A percentile compares a stretch with the other conserved stretches of the same genome.
Evolutionary conservation across 345 rosid species (phyloP).

Genomic region (Dovyalis caffra): DNA sequence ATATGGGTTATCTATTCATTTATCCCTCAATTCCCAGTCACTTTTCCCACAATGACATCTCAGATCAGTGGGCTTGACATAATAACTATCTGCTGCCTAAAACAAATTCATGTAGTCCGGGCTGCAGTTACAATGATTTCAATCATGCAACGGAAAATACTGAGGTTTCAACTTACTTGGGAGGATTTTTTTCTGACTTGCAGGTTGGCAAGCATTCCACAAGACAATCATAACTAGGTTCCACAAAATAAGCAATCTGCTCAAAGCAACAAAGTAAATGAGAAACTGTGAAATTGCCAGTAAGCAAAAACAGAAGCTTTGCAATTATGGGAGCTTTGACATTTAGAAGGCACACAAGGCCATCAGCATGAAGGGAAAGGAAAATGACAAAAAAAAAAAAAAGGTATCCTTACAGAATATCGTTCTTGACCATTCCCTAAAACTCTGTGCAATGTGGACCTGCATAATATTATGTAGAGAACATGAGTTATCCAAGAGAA

Average conservation of each 20-base stretch:
- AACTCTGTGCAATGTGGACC: slow-evolving; percentile 85
- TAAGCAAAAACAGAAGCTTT: no score
- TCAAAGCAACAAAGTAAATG: slow-evolving; percentile 8
- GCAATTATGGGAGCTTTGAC: no score
- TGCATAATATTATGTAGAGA: slow-evolving; percentile 10
- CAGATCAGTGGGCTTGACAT: no score
- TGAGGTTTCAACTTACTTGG: slow-evolving; percentile 37
- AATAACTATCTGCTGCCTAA: no score
- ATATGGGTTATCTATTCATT: no score
- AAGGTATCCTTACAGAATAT: slow-evolving; percentile 47
- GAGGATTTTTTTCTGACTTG: slow-evolving; percentile 56
- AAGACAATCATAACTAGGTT: slow-evolving; percentile 56
- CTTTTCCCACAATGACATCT: no score
- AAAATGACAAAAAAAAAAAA: not conserved
- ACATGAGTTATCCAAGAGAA: not conserved
- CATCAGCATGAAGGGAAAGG: not conserved
- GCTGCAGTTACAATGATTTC: no score
- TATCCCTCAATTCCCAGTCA: no score
- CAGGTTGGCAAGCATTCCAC: slow-evolving; percentile 71
- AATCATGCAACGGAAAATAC: no score
- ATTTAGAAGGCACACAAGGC: no score
- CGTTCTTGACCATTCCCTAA: slow-evolving; percentile 64
- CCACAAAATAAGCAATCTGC: slow-evolving; percentile 68
- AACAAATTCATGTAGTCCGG: no score
- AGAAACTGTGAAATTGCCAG: not conserved